Conservation (phyloP, 2,329 filamentous ascomycete species). For the Aspergillus puulaauensis region DNA sequence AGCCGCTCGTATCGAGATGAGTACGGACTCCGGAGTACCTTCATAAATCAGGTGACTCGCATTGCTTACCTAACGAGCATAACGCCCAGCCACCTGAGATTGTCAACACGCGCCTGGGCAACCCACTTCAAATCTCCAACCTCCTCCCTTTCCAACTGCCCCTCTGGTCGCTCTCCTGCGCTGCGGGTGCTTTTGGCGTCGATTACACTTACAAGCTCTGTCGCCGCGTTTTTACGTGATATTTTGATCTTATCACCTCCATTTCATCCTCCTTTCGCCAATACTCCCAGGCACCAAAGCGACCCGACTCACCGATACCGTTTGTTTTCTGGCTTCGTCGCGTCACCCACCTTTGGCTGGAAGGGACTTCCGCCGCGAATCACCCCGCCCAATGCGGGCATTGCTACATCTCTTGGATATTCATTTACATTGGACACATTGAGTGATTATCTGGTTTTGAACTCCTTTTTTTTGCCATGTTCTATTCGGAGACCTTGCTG, state of each 20-base stretch:
- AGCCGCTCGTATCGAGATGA: neutral
- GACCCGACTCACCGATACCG: constrained; percentile 14
- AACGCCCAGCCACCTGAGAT: constrained; percentile 3
- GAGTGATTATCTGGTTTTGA: constrained; percentile 10
- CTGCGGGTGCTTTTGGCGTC: constrained; percentile 11
- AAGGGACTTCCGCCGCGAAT: constrained; percentile 22
- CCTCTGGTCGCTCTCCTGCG: constrained; percentile 6
- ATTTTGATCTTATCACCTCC: neutral
- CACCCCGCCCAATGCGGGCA: constrained; percentile 36
- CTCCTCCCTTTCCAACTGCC: constrained; percentile 7
- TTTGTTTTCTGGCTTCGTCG: constrained; percentile 35
- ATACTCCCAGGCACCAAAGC: neutral
- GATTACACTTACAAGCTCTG: constrained; percentile 2
- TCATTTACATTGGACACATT: constrained; percentile 28
- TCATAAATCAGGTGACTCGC: neutral
- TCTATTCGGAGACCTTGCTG: constrained; percentile 93
- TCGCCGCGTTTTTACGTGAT: neutral
- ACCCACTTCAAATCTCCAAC: constrained; percentile 10
- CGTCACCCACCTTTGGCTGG: constrained; percentile 29
- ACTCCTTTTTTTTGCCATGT: constrained; percentile 60
- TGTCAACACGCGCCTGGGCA: constrained; percentile 3
- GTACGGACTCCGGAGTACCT: neutral
- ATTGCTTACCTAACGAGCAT: neutral
- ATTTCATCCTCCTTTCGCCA: neutral
- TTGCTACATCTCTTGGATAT: constrained; percentile 25